A percentile compares a stretch with the other conserved stretches of the same genome.
These are phyloP conservation scores for Salvia hispanica DNA, from an alignment of 257 asterid species.

Conservation along the genomic window DNA sequence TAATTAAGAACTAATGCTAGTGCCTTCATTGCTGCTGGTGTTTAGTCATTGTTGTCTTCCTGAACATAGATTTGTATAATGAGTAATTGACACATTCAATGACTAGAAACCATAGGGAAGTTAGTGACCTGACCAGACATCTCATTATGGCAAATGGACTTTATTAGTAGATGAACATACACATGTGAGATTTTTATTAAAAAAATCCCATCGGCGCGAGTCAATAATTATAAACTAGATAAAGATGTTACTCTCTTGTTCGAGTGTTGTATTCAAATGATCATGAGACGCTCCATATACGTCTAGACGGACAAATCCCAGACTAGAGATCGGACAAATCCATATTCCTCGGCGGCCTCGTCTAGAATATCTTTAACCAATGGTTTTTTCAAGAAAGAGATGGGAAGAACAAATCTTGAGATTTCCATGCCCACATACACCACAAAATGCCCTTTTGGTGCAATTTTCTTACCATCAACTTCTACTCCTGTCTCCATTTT, in stretches of 20 bases:
- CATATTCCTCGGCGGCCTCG: constrained; percentile 70
- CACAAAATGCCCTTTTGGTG: constrained; percentile 76
- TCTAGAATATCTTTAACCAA: constrained; percentile 57
- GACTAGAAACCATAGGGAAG: not conserved
- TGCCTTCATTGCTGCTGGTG: constrained; percentile 11
- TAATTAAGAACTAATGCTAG: not conserved
- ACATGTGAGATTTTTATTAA: not conserved
- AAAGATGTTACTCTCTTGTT: too few relatives aligned
- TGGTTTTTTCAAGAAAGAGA: constrained; percentile 50
- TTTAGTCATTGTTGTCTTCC: constrained; percentile 1
- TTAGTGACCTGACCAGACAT: not conserved
- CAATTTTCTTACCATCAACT: constrained; percentile 34
- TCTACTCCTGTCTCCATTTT: constrained; percentile 43
- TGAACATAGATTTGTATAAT: not conserved
- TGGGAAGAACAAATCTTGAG: constrained; percentile 66
- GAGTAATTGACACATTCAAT: not conserved
- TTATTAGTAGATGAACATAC: constrained; percentile 5
- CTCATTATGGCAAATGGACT: not conserved
- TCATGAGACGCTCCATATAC: too few relatives aligned
- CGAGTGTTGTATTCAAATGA: too few relatives aligned
- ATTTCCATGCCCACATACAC: constrained; percentile 67
- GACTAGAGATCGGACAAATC: constrained; percentile 48
- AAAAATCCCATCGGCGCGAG: too few relatives aligned
- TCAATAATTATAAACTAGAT: too few relatives aligned
- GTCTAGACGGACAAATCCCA: constrained; percentile 20